A percentile compares a stretch with the other conserved stretches of the same genome.
phyloP scores from a whole-genome alignment of 2,329 filamentous ascomycete genomes.

The Sarocladium kiliense region DNA sequence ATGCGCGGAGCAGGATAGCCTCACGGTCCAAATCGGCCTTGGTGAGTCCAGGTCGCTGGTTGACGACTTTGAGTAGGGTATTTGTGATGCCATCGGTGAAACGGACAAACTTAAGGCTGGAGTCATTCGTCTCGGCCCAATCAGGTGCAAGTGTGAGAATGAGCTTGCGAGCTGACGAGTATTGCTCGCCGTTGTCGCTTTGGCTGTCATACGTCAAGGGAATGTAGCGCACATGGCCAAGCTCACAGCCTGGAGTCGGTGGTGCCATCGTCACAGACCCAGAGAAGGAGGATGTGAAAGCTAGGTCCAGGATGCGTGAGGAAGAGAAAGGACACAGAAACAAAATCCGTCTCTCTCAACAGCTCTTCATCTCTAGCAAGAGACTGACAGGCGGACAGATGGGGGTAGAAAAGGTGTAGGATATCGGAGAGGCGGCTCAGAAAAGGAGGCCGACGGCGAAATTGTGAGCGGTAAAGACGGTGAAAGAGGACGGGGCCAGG shows the following conservation, averaged over 20 bases:
- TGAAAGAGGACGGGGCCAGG: not conserved
- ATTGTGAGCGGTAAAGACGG: conserved; percentile 12
- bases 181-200: conserved; percentile 51
- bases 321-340: not conserved
- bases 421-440: not conserved
- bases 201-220: conserved; percentile 69
- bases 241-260: conserved; percentile 22
- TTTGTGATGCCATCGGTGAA: conserved; percentile 99
- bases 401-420: not conserved
- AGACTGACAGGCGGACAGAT: not conserved
- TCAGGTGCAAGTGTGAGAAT: conserved; percentile 76
- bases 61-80: conserved; percentile 76
- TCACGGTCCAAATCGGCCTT: conserved; percentile 73
- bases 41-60: conserved; percentile 60
- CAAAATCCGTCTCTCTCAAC: not conserved
- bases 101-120: conserved; percentile 75
- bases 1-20: conserved; percentile 84
- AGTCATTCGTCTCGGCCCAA: conserved; percentile 65
- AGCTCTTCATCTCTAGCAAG: not conserved
- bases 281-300: conserved; percentile 4
- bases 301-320: conserved; percentile 10
- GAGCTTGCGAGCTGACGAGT: conserved; percentile 73
- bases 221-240: conserved; percentile 56
- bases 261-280: conserved; percentile 16
- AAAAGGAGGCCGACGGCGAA: not conserved